Base-by-base conservation (phyloP, 495 filamentous ascomycete species). In the Daldinia decipiens region DNA sequence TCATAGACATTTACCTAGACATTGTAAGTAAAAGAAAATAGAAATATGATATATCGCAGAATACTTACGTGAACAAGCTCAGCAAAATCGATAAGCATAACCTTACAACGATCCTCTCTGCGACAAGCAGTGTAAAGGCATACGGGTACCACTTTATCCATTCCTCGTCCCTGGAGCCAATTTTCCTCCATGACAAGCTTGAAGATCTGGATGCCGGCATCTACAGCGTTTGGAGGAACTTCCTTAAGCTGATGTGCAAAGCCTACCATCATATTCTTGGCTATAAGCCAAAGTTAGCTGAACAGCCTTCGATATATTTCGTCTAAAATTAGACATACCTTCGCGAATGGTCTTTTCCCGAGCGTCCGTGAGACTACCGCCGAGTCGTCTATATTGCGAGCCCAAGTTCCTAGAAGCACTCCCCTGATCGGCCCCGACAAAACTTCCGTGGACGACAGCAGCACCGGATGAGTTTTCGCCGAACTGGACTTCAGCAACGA, bases 61-160 rank as follows among this genome's bases (percentile, higher is more conserved):
- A 76, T 84, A 68, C 74, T 70, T 73, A 77, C 74, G 13, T 73
- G 87, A 50, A 94, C 81, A 51, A 92, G 85, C 73, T 98, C 96
- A 9, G 96, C 92, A 71, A 99, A 91, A 81, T 99, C 95, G 76
- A 99, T 98, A 15, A 99, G 85, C 91, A 99, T 93, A 67, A 89
- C 81, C 79, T 81, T 77, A 62, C 88, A 86, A 79, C 87, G 78
- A 74, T 84, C 78, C 47, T 88, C 80, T 61, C 84, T 83, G 43
- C 95, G 89, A 79, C 93, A 97, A 26, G 92, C 92, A 61, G 92
- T 89, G 72, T 98, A 99, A 26, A 99, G 83, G 78, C 91, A 93
- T 39, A 94, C 90, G 11, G 93, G 93, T 36, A 90, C 89, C 7
- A 98, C 94, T 24, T 89, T 92, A 59, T 88, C 88, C 38, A 90